These are phyloP conservation scores for Dunaliella primolecta DNA, from an alignment of 139 green algal species.

Conservation along the genomic window DNA sequence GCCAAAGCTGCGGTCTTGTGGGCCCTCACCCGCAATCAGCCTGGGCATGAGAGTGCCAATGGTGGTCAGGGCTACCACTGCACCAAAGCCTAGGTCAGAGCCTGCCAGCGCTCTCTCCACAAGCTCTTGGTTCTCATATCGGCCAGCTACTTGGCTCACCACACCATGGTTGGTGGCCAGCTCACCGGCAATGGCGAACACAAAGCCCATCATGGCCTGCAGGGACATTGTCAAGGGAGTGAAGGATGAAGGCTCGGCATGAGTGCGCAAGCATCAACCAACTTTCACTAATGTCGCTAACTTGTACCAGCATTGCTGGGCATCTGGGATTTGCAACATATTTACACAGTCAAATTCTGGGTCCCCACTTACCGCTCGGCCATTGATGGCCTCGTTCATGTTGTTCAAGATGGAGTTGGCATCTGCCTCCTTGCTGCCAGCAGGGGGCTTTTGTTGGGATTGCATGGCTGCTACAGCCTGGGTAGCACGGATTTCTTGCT, in stretches of 20 bases:
- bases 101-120: slow-evolving; percentile 18
- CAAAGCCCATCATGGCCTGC: slow-evolving; percentile 22
- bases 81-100: slow-evolving; percentile 18
- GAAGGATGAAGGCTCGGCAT: too few species aligned
- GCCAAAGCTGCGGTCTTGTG: slow-evolving; percentile 23
- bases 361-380: too few species aligned
- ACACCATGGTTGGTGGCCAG: slow-evolving; percentile 17
- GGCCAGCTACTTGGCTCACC: slow-evolving; percentile 15
- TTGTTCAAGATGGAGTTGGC: neutral
- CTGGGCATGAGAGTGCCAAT: slow-evolving; percentile 33
- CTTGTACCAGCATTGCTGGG: too few species aligned
- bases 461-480: neutral
- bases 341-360: too few species aligned
- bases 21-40: slow-evolving; percentile 2
- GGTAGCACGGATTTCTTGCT: neutral
- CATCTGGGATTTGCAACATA: too few species aligned
- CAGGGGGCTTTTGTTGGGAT: neutral
- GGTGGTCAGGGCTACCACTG: slow-evolving; percentile 25
- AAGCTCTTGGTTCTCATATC: slow-evolving; percentile 25
- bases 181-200: slow-evolving; percentile 23
- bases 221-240: too few species aligned
- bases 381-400: slow-evolving; percentile 30
- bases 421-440: neutral
- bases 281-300: too few species aligned
- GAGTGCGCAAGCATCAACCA: too few species aligned